Conservation (phyloP, 116 monocot genomes). For the Papilionanthe hybrid region DNA sequence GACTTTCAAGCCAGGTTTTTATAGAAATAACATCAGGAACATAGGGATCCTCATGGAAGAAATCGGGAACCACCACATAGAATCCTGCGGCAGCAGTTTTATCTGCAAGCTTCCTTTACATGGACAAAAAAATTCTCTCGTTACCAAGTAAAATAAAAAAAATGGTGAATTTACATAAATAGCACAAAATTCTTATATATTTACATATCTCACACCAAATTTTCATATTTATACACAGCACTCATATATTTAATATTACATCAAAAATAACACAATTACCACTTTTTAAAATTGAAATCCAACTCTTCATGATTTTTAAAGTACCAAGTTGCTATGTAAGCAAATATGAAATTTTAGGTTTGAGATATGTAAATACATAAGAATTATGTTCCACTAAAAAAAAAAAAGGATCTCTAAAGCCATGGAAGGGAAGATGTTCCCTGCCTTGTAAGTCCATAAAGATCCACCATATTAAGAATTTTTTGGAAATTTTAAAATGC, state of each 20-base stretch:
- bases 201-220: no score
- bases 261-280: no score
- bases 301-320: no score
- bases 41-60: slow-evolving; percentile 59
- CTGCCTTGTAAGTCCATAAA: background rate
- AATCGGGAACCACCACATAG: slow-evolving; percentile 72
- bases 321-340: no score
- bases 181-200: no score
- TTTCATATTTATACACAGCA: no score
- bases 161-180: background rate
- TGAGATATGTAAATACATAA: no score
- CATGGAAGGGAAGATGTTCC: background rate
- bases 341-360: no score
- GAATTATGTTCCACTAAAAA: no score
- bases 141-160: background rate
- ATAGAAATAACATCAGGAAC: slow-evolving; percentile 21
- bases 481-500: background rate
- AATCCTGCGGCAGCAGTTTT: slow-evolving; percentile 62
- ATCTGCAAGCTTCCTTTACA: slow-evolving; percentile 41
- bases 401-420: background rate
- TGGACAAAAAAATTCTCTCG: background rate
- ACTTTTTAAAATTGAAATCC: no score
- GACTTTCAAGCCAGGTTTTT: slow-evolving; percentile 37
- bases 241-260: no score
- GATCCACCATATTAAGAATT: background rate